Evolutionary conservation across 2,329 filamentous ascomycete species (phyloP).

Genomic region (Penicillium sp.): DNA sequence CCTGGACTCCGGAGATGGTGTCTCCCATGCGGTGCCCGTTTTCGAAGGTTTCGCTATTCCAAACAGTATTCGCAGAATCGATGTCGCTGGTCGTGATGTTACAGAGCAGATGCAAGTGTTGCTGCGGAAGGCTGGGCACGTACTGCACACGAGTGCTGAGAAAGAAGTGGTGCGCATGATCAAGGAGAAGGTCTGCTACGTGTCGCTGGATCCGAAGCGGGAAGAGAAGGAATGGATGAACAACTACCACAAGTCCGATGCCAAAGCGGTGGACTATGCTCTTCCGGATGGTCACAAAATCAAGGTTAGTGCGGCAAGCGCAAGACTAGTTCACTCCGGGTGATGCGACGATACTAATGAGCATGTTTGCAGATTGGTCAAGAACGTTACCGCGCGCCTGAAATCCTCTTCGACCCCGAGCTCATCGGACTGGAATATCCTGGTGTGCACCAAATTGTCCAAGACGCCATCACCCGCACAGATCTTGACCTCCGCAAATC

Average conservation of each 20-base stretch:
- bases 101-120: conserved; percentile 93
- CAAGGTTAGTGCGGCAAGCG: conserved; percentile 61
- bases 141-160: conserved; percentile 97
- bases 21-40: conserved; percentile 95
- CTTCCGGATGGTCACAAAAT: conserved; percentile 92
- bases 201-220: conserved; percentile 84
- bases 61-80: conserved; percentile 91
- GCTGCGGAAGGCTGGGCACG: conserved; percentile 85
- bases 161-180: conserved; percentile 98
- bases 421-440: conserved; percentile 96
- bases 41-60: conserved; percentile 98
- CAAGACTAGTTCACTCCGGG: background rate
- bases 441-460: conserved; percentile 95
- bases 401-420: conserved; percentile 97
- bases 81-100: conserved; percentile 93
- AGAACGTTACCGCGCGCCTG: conserved; percentile 91
- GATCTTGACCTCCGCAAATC: conserved; percentile 94
- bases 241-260: conserved; percentile 69
- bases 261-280: conserved; percentile 81
- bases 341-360: background rate
- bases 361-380: conserved; percentile 69
- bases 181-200: conserved; percentile 92
- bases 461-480: conserved; percentile 91
- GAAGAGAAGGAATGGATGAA: conserved; percentile 95
- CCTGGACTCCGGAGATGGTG: conserved; percentile 90